Percentiles rank a stretch among this genome's conserved stretches.
Conservation (phyloP, 108 stramenopile genomes). For the Nitzschia putrida region DNA sequence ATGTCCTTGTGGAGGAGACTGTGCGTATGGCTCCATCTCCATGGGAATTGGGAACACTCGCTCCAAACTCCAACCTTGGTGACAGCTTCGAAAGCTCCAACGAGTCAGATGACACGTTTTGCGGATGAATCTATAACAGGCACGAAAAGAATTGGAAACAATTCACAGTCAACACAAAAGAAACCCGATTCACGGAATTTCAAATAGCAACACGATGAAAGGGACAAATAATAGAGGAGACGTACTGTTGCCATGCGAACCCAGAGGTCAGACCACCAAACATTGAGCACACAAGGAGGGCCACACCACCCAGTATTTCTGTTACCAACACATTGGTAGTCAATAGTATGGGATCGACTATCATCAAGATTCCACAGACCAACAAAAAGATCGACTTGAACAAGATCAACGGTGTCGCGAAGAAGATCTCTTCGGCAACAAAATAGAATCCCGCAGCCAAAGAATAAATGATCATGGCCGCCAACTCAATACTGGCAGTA, state of each 20-base stretch:
- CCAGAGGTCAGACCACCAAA: conserved; percentile 21
- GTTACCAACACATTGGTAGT: conserved; percentile 16
- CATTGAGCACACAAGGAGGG: conserved; percentile 13
- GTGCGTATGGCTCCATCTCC: neutral
- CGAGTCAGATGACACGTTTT: conserved; percentile 28
- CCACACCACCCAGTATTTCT: conserved; percentile 24
- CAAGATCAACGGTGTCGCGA: neutral
- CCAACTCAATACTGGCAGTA: conserved; percentile 15
- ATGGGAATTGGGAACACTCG: conserved; percentile 17
- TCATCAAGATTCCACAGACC: conserved; percentile 3
- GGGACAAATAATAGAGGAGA: neutral
- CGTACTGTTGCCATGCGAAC: conserved; percentile 23
- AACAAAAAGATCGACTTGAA: conserved; percentile 8
- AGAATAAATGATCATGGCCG: conserved; percentile 16
- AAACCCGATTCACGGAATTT: neutral
- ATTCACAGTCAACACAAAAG: neutral
- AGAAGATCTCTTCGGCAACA: conserved; percentile 18
- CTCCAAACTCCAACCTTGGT: conserved; percentile 17
- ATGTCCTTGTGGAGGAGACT: too few species aligned
- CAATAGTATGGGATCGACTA: conserved; percentile 17
- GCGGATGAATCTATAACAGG: conserved; percentile 16
- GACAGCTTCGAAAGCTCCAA: conserved; percentile 28
- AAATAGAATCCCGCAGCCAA: conserved; percentile 12
- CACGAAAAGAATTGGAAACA: neutral
- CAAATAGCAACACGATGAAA: neutral